These are phyloP conservation scores for Royoungia palumana DNA, from an alignment of 768 basidiomycete genomes.

Conservation along the genomic window DNA sequence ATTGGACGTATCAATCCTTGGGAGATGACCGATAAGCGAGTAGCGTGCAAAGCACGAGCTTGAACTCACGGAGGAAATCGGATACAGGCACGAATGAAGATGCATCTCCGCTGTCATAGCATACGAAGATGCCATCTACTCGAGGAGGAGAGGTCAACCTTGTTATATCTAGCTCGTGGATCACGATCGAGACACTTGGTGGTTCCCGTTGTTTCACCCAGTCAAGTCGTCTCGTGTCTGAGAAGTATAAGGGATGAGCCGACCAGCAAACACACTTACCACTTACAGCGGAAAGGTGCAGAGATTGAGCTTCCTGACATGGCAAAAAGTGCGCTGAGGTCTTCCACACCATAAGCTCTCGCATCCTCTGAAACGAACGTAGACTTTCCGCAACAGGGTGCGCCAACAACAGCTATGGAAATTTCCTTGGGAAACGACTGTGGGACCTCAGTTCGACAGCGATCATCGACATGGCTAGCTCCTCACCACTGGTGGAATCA, in stretches of 20 bases:
- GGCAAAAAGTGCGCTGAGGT: slow-evolving; percentile 34
- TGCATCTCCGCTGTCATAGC: slow-evolving; percentile 71
- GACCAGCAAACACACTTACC: not conserved
- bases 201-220: slow-evolving; percentile 39
- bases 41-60: not conserved
- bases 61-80: slow-evolving; percentile 64
- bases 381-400: slow-evolving; percentile 79
- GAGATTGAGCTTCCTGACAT: slow-evolving; percentile 33
- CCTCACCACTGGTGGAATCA: slow-evolving; percentile 24
- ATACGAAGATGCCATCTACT: slow-evolving; percentile 79
- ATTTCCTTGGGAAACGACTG: slow-evolving; percentile 36
- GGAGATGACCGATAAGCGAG: slow-evolving; percentile 7
- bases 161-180: slow-evolving; percentile 55
- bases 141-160: slow-evolving; percentile 55
- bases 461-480: not conserved
- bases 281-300: slow-evolving; percentile 42
- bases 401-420: slow-evolving; percentile 77
- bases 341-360: slow-evolving; percentile 53
- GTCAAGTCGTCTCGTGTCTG: slow-evolving; percentile 33
- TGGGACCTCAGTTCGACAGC: slow-evolving; percentile 6
- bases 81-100: slow-evolving; percentile 65
- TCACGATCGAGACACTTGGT: slow-evolving; percentile 44
- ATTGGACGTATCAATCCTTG: slow-evolving; percentile 57
- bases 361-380: slow-evolving; percentile 76
- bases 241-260: slow-evolving; percentile 21